A percentile compares a stretch with the other conserved stretches of the same genome.
Evolutionary conservation across 257 asterid genomes (phyloP).

Genomic region (Dorcoceras hygrometricum): DNA sequence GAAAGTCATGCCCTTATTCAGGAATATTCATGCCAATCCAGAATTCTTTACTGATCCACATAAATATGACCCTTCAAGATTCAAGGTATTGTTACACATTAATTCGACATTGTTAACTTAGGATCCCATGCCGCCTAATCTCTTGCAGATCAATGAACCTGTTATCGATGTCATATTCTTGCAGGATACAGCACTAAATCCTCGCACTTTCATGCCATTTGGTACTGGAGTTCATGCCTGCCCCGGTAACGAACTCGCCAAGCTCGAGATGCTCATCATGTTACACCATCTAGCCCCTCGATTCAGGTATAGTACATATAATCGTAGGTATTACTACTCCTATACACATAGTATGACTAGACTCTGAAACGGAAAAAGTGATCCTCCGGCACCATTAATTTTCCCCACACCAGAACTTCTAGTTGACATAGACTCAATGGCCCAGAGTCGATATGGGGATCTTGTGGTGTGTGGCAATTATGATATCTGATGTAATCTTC

Average conservation of each 20-base stretch:
- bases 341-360: too few relatives aligned
- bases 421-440: neutral
- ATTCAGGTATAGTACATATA: slow-evolving; percentile 53
- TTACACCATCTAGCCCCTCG: slow-evolving; percentile 68
- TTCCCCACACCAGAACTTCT: neutral
- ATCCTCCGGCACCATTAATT: neutral
- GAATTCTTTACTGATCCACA: slow-evolving; percentile 70
- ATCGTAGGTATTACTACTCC: too few relatives aligned
- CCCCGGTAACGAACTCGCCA: slow-evolving; percentile 89
- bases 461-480: slow-evolving; percentile 20
- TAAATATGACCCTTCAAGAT: slow-evolving; percentile 68
- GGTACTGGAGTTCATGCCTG: slow-evolving; percentile 90
- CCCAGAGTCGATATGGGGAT: neutral
- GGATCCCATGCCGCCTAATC: too few relatives aligned
- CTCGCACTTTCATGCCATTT: slow-evolving; percentile 81
- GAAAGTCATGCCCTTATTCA: slow-evolving; percentile 92
- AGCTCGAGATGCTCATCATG: slow-evolving; percentile 74
- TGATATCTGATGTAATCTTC: slow-evolving; percentile 24
- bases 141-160: neutral
- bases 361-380: too few relatives aligned
- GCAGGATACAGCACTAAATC: slow-evolving; percentile 55
- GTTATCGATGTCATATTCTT: neutral
- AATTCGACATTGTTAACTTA: too few relatives aligned
- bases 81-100: slow-evolving; percentile 49
- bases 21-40: slow-evolving; percentile 89